These are phyloP conservation scores for Protomyces pachydermus DNA, from an alignment of 1,139 yeast species.

Conservation along the genomic window DNA sequence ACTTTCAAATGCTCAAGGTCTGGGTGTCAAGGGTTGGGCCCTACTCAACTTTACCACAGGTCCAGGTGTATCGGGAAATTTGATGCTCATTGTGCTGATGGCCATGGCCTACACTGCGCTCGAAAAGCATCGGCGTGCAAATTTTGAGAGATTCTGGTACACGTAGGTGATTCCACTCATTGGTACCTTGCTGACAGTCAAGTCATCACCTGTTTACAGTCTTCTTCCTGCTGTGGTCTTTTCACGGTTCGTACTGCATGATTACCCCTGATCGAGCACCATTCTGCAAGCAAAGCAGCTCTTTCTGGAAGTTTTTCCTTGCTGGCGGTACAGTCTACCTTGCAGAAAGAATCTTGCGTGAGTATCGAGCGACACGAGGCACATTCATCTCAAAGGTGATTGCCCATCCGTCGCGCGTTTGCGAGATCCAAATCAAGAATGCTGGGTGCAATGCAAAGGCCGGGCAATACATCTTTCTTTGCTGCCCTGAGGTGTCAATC, in stretches of 20 bases:
- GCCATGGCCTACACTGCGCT: constrained; percentile 20
- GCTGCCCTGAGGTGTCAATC: constrained; percentile 25
- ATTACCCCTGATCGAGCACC: constrained; percentile 26
- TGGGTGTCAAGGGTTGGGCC: constrained; percentile 20
- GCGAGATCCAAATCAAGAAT: constrained; percentile 25
- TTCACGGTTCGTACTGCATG: constrained; percentile 27
- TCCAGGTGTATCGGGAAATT: constrained; percentile 19
- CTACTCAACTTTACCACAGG: constrained; percentile 21
- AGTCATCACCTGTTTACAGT: constrained; percentile 23
- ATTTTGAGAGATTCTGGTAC: constrained; percentile 25
- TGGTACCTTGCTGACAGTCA: not conserved
- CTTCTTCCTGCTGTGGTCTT: constrained; percentile 24
- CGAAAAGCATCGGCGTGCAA: constrained; percentile 13
- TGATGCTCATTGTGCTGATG: constrained; percentile 17
- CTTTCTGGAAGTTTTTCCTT: constrained; percentile 19
- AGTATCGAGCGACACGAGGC: constrained; percentile 11
- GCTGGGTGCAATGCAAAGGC: constrained; percentile 15
- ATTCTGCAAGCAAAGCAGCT: constrained; percentile 10
- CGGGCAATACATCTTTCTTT: constrained; percentile 27
- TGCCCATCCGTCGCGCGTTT: constrained; percentile 24
- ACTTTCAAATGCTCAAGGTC: not conserved
- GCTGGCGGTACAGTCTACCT: constrained; percentile 24
- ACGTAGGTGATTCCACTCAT: not conserved
- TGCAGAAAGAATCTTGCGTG: constrained; percentile 17
- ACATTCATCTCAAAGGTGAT: constrained; percentile 22